Evolutionary conservation across 495 filamentous ascomycete species (phyloP).

Genomic region (Cudoniella acicularis): DNA sequence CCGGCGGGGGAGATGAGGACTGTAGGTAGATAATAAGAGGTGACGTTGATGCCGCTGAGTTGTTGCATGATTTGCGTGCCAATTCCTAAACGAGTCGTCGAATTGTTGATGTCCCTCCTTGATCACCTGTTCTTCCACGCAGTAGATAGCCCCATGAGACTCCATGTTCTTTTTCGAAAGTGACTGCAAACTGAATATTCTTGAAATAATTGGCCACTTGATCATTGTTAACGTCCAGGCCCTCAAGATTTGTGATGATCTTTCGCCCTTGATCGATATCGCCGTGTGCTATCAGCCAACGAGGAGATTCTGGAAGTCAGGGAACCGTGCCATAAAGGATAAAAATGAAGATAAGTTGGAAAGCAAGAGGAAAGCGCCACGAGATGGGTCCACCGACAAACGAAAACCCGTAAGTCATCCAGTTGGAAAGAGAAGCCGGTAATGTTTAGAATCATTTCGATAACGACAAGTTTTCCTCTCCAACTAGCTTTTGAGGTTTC

Average conservation of each 20-base stretch:
- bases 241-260: slow-evolving; percentile 27
- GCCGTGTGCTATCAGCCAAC: slow-evolving; percentile 26
- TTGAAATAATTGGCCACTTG: background rate
- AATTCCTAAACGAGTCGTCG: slow-evolving; percentile 30
- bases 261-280: slow-evolving; percentile 27
- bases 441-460: slow-evolving; percentile 29
- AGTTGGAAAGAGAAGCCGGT: slow-evolving; percentile 31
- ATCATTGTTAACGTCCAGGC: background rate
- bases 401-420: slow-evolving; percentile 34
- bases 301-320: slow-evolving; percentile 30
- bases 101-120: slow-evolving; percentile 31
- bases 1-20: slow-evolving; percentile 28
- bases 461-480: slow-evolving; percentile 33
- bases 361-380: slow-evolving; percentile 38
- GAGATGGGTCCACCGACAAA: slow-evolving; percentile 25
- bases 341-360: slow-evolving; percentile 33
- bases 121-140: background rate
- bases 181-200: background rate
- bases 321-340: slow-evolving; percentile 20
- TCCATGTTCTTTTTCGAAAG: background rate
- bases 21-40: slow-evolving; percentile 29
- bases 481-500: slow-evolving; percentile 27
- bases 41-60: slow-evolving; percentile 28
- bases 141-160: background rate
- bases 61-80: slow-evolving; percentile 34